These are phyloP conservation scores for Bacterosira constricta DNA, from an alignment of 108 stramenopile species.

Conservation along the genomic window DNA sequence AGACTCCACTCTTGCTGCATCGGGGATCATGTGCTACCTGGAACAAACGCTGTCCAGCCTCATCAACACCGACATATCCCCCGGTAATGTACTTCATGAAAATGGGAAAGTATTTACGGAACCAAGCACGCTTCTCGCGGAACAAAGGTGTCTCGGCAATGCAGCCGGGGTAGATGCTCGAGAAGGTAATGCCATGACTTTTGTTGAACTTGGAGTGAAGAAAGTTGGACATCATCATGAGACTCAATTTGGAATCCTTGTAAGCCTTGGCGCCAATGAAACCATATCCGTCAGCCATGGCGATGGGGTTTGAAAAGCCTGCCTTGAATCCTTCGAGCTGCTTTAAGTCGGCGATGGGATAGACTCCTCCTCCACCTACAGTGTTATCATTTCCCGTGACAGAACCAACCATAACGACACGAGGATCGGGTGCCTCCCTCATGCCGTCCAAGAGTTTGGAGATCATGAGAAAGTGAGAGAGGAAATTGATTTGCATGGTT, in stretches of 20 bases:
- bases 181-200: slow-evolving; percentile 90
- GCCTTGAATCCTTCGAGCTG: slow-evolving; percentile 85
- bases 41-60: slow-evolving; percentile 88
- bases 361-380: slow-evolving; percentile 91
- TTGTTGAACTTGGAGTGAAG: slow-evolving; percentile 90
- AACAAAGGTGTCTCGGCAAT: slow-evolving; percentile 95
- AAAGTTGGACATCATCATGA: slow-evolving; percentile 91
- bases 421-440: slow-evolving; percentile 69
- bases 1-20: slow-evolving; percentile 78
- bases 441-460: slow-evolving; percentile 65
- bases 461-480: slow-evolving; percentile 90
- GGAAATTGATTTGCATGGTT: slow-evolving; percentile 91
- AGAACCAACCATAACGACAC: slow-evolving; percentile 85
- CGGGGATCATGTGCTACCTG: slow-evolving; percentile 86
- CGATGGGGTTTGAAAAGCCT: slow-evolving; percentile 84
- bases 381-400: slow-evolving; percentile 94
- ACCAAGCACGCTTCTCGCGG: slow-evolving; percentile 96
- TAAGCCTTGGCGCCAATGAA: slow-evolving; percentile 93
- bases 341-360: slow-evolving; percentile 90
- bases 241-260: slow-evolving; percentile 88
- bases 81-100: slow-evolving; percentile 91
- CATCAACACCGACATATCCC: slow-evolving; percentile 86
- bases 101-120: slow-evolving; percentile 79
- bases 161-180: slow-evolving; percentile 96
- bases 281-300: slow-evolving; percentile 90